phyloP scores from a whole-genome alignment of 768 basidiomycete genomes.

The Lyophyllum semitale region DNA sequence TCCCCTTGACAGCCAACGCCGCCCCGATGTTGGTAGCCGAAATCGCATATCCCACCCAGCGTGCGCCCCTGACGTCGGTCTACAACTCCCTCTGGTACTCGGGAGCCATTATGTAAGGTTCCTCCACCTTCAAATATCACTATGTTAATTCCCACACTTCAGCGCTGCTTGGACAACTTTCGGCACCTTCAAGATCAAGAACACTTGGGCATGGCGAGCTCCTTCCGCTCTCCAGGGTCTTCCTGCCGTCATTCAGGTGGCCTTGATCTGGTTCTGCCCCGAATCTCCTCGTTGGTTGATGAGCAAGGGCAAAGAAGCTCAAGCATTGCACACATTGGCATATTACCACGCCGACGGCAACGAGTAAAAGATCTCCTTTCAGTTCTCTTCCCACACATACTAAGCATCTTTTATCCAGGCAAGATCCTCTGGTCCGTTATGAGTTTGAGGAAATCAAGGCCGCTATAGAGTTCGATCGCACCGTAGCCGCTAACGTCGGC shows the following conservation, averaged over 20 bases:
- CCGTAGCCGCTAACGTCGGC: conserved; percentile 57
- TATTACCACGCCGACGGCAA: conserved; percentile 86
- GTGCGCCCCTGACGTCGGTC: conserved; percentile 73
- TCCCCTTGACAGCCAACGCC: conserved; percentile 50
- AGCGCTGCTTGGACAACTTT: conserved; percentile 86
- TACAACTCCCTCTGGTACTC: conserved; percentile 90
- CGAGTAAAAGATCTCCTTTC: conserved; percentile 32
- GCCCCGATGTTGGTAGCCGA: conserved; percentile 87
- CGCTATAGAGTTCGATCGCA: conserved; percentile 69
- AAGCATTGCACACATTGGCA: conserved; percentile 72
- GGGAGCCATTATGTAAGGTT: conserved; percentile 70
- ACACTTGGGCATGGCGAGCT: conserved; percentile 81
- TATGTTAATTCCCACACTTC: background rate
- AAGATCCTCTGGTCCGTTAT: conserved; percentile 69
- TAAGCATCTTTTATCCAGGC: conserved; percentile 25
- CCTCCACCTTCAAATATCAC: background rate
- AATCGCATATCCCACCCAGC: conserved; percentile 82
- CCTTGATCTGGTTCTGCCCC: conserved; percentile 67
- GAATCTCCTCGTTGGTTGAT: conserved; percentile 87
- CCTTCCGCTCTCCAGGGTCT: conserved; percentile 74
- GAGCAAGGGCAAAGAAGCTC: conserved; percentile 68
- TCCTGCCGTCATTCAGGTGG: conserved; percentile 68
- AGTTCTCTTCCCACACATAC: no score
- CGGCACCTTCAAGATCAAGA: conserved; percentile 71
- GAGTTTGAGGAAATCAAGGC: conserved; percentile 84